Evolutionary conservation across 2,329 filamentous ascomycete genomes (phyloP).

Genomic region (Catunica adiposa): DNA sequence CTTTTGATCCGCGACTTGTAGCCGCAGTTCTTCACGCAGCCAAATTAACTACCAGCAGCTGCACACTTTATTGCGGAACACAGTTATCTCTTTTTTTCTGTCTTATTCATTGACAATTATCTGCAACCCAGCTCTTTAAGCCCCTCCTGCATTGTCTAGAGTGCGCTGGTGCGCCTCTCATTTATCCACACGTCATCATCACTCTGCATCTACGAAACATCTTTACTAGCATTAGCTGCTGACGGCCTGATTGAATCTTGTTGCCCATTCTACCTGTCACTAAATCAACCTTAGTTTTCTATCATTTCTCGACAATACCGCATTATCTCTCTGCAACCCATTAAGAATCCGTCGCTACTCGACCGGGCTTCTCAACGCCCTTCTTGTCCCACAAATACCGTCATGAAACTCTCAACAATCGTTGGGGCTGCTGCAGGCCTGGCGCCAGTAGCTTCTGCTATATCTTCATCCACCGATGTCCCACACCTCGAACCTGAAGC

Average conservation of each 20-base stretch:
- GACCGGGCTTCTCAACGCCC: not conserved
- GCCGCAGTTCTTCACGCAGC: not conserved
- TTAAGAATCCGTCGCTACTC: not conserved
- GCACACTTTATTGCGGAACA: not conserved
- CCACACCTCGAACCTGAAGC: constrained; percentile 46
- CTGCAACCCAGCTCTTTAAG: not conserved
- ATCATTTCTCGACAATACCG: too few species aligned
- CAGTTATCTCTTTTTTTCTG: too few species aligned
- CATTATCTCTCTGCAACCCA: too few species aligned
- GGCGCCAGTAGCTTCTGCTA: constrained; percentile 30
- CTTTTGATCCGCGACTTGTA: not conserved
- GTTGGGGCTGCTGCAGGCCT: constrained; percentile 38
- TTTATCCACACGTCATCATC: not conserved
- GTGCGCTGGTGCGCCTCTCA: not conserved
- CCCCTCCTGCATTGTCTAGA: not conserved
- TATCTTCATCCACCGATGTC: constrained; percentile 32
- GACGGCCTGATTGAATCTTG: too few species aligned
- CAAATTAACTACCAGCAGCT: not conserved
- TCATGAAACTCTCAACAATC: constrained; percentile 36
- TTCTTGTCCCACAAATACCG: not conserved
- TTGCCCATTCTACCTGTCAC: too few species aligned
- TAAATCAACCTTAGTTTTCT: too few species aligned
- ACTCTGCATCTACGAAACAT: not conserved
- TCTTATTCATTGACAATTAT: not conserved
- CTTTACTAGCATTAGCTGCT: not conserved